Evolutionary conservation across 2,329 filamentous ascomycete species (phyloP), one percentile per base, ranked within the genome.

Genomic region (Aspergillus bombycis): DNA sequence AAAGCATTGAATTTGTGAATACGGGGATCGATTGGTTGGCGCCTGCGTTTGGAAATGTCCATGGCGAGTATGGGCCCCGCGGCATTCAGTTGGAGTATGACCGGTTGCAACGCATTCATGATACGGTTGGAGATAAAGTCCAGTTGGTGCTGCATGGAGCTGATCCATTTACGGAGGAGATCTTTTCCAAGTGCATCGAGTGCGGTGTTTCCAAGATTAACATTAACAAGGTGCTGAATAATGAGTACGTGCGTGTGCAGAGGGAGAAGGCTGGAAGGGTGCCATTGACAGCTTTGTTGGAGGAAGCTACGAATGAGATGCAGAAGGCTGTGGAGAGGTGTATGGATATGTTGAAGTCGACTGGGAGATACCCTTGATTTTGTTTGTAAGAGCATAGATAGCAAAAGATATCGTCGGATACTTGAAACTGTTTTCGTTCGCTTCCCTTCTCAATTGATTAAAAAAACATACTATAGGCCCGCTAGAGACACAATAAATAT

Each of bases 21-120:
- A 90, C 89, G 12, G 90, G 89, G 0, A 90, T 93, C 71, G 88
- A 93, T 70, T 89, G 89, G 80, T 79, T 93, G 16, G 91, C 91
- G 3, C 91, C 90, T 0, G 89, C 89, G 0, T 91, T 93, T 78
- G 90, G 90, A 4, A 93, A 92, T 70, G 88, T 93, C 52, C 90
- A 93, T 77, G 90, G 90, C 7, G 86, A 88, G 69, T 92, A 93
- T 76, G 89, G 89, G 0, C 84, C 86, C 0, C 78, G 85, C 19
- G 90, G 89, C 0, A 86, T 88, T 28, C 81, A 84, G 73, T 75
- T 90, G 21, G 88, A 91, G 70, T 89, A 86, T 73, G 85, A 83
- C 23, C 77, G 84, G 62, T 72, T 87, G 62, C 72, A 77, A 46
- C 74, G 75, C 5, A 85, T 88, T 60, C 79, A 83, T 60, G 76